These are phyloP conservation scores for Gymnopilus dilepis DNA, from an alignment of 768 basidiomycete species.

Conservation along the genomic window DNA sequence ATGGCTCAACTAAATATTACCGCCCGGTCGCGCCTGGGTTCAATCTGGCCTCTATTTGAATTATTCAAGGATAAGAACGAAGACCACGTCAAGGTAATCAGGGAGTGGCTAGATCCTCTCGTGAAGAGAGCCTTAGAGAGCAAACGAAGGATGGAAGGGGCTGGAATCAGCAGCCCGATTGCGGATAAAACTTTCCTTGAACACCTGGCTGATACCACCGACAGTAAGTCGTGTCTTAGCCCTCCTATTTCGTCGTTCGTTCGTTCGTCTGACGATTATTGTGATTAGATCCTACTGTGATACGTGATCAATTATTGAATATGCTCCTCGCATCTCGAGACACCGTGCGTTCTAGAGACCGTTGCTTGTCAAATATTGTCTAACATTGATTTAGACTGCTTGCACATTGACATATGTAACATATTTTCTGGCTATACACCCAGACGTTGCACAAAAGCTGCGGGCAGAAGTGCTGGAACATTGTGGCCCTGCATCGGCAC, in stretches of 20 bases:
- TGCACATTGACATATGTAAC: conserved; percentile 70
- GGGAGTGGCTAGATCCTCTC: conserved; percentile 66
- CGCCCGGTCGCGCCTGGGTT: conserved; percentile 54
- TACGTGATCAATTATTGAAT: conserved; percentile 80
- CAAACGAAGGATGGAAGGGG: conserved; percentile 43
- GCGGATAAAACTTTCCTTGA: conserved; percentile 69
- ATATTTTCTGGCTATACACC: conserved; percentile 73
- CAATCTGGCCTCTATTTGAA: conserved; percentile 66
- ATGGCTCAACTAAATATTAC: conserved; percentile 59
- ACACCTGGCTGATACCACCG: conserved; percentile 67
- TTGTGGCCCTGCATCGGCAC: conserved; percentile 51
- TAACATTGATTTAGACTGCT: conserved; percentile 54
- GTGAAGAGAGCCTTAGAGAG: conserved; percentile 57
- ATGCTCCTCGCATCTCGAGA: conserved; percentile 80
- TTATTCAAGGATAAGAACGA: conserved; percentile 58
- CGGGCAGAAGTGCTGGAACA: conserved; percentile 65
- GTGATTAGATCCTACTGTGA: conserved; percentile 59
- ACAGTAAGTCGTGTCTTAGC: conserved; percentile 46
- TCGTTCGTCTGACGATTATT: background rate
- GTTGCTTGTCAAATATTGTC: background rate
- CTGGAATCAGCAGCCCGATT: conserved; percentile 42
- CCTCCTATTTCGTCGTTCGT: background rate
- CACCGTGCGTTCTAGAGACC: conserved; percentile 53
- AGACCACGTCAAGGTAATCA: conserved; percentile 54
- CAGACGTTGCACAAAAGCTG: conserved; percentile 55